Evolutionary conservation across 2,329 filamentous ascomycete species (phyloP).

Genomic region (Xylaria sp.): DNA sequence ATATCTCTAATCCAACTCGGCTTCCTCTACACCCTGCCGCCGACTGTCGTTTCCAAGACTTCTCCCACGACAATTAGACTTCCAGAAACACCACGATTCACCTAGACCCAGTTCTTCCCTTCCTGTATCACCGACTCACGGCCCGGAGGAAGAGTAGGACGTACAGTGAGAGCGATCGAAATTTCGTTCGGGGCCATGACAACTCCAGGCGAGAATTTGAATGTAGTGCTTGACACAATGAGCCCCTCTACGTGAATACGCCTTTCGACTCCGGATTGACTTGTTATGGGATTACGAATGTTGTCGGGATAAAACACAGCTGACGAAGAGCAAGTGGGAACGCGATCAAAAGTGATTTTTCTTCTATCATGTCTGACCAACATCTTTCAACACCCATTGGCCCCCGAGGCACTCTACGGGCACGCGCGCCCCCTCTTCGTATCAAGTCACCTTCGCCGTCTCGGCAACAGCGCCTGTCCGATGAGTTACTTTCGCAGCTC

Average conservation of each 20-base stretch:
- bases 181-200: constrained; percentile 32
- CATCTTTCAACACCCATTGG: constrained; percentile 43
- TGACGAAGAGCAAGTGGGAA: constrained; percentile 25
- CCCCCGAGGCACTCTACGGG: constrained; percentile 47
- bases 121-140: constrained; percentile 24
- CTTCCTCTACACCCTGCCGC: constrained; percentile 24
- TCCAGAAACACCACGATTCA: constrained; percentile 32
- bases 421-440: constrained; percentile 49
- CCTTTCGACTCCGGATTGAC: constrained; percentile 25
- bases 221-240: constrained; percentile 33
- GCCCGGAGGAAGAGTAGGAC: constrained; percentile 25
- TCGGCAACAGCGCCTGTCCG: constrained; percentile 51
- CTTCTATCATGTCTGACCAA: constrained; percentile 42
- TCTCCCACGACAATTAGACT: constrained; percentile 25
- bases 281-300: constrained; percentile 31
- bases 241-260: constrained; percentile 33
- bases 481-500: constrained; percentile 67
- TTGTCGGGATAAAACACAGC: constrained; percentile 21
- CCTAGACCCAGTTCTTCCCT: constrained; percentile 17
- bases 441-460: constrained; percentile 52
- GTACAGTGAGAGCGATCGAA: constrained; percentile 15
- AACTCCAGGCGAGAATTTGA: constrained; percentile 30
- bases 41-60: constrained; percentile 31
- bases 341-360: constrained; percentile 33
- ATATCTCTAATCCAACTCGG: not conserved